Evolutionary conservation across 1,284 basidiomycete species (phyloP), one percentile per base, ranked within the genome.

Genomic region (Ceratobasidium papillatum): DNA sequence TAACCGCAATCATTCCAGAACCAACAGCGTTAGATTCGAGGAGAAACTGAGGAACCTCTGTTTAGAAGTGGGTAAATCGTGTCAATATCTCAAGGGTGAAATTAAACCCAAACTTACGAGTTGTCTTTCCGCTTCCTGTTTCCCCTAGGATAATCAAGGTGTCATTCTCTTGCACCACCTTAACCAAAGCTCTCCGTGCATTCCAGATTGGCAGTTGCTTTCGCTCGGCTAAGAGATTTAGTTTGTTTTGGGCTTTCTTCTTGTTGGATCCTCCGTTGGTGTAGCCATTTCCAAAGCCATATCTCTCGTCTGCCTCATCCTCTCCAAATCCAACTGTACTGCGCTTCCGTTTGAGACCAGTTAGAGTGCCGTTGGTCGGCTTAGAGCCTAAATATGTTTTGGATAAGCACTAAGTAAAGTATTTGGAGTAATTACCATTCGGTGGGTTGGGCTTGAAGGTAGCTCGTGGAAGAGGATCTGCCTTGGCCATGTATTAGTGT

Each of bases 111-210:
- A 14, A 86, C 91, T 78, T 83, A 94, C 94, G 96, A 61, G 97
- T 99, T 0, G 97, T 98, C 85, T 99, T 99, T 76, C 97, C 97
- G 32, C 95, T 98, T 45, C 97, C 98, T 0, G 97, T 99, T 84
- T 99, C 97, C 69, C 96, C 97, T 19, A 99, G 86, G 30, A 99
- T 87, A 65, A 99, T 90, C 0, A 94, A 93, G 2, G 98, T 95
- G 81, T 98, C 94, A 82, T 97, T 90, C 58, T 88, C 84, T 54
- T 86, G 83, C 65, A 97, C 90, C 80, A 91, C 89, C 72, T 90
- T 85, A 36, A 96, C 83, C 36, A 98, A 87, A 47, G 90, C 22
- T 41, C 36, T 58, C 84, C 74, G 73, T 91, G 92, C 93, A 83
- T 87, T 86, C 58, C 91, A 91, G 78, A 96, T 94, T 3, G 94